Percentiles rank a stretch among this genome's conserved stretches.
phyloP scores from a whole-genome alignment of 805 yeast genomes.

The Starmerella ratchasimensis region DNA sequence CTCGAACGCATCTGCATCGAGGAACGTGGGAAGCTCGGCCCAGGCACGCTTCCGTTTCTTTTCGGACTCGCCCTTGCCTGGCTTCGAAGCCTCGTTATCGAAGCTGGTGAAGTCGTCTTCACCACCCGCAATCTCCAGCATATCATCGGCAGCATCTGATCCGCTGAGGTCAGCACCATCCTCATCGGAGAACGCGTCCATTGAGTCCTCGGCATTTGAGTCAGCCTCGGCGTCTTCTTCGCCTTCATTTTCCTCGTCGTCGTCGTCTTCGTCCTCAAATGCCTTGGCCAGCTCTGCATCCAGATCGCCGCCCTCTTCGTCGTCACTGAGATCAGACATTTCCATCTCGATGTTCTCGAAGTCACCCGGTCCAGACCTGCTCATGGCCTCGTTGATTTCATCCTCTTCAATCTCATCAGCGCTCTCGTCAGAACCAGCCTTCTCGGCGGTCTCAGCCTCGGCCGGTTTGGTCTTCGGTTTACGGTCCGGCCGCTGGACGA shows the following conservation, averaged over 20 bases:
- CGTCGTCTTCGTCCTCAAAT: slow-evolving; percentile 18
- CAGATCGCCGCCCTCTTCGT: slow-evolving; percentile 30
- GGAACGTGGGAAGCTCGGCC: slow-evolving; percentile 19
- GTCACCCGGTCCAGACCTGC: slow-evolving; percentile 59
- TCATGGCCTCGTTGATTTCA: slow-evolving; percentile 70
- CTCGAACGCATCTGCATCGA: slow-evolving; percentile 22
- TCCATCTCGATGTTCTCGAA: slow-evolving; percentile 42
- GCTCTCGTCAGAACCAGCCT: slow-evolving; percentile 25
- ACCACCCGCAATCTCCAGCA: background rate
- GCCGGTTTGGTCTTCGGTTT: slow-evolving; percentile 24
- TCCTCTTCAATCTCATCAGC: slow-evolving; percentile 35
- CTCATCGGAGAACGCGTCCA: slow-evolving; percentile 44
- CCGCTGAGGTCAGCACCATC: slow-evolving; percentile 18
- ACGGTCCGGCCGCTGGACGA: slow-evolving; percentile 34
- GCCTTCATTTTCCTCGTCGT: slow-evolving; percentile 41
- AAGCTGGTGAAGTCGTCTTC: slow-evolving; percentile 12
- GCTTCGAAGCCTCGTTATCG: background rate
- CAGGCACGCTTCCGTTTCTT: slow-evolving; percentile 21
- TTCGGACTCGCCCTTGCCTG: background rate
- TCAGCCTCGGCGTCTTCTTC: slow-evolving; percentile 41
- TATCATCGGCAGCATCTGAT: slow-evolving; percentile 3
- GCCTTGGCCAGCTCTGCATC: slow-evolving; percentile 25
- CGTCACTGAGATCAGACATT: slow-evolving; percentile 26
- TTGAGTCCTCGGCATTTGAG: slow-evolving; percentile 62
- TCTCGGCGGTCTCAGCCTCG: slow-evolving; percentile 28